phyloP scores from a whole-genome alignment of 2,329 filamentous ascomycete genomes.

The Sclerotinia subarctica region DNA sequence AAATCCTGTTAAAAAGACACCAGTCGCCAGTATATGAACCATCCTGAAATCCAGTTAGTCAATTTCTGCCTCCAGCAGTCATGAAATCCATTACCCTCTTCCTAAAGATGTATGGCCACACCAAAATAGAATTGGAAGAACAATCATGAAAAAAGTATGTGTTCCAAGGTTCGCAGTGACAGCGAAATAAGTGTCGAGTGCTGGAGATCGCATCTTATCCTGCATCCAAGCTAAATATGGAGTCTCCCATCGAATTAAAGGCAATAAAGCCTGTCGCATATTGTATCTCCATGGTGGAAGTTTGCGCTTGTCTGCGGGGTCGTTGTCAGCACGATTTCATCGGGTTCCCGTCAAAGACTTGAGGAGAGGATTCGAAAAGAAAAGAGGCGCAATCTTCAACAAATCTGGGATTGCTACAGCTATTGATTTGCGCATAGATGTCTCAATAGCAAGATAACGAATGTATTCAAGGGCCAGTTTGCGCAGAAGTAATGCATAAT shows the following conservation, averaged over 20 bases:
- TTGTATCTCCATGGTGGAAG: constrained; percentile 87
- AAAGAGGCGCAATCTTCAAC: background rate
- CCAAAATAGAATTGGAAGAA: constrained; percentile 94
- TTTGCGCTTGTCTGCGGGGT: constrained; percentile 66
- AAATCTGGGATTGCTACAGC: background rate
- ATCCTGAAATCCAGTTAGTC: constrained; percentile 45
- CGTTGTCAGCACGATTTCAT: constrained; percentile 14
- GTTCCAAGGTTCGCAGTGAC: constrained; percentile 95
- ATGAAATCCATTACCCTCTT: constrained; percentile 65
- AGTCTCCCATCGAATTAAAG: constrained; percentile 90
- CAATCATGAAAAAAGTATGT: constrained; percentile 98
- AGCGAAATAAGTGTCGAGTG: constrained; percentile 94
- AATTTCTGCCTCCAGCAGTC: background rate
- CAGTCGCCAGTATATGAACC: constrained; percentile 72
- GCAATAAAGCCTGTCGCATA: constrained; percentile 76
- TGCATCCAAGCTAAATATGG: constrained; percentile 89
- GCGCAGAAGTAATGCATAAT: background rate
- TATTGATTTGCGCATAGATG: background rate
- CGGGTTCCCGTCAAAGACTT: background rate
- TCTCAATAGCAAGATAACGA: background rate
- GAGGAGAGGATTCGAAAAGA: background rate
- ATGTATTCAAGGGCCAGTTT: background rate
- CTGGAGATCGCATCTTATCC: constrained; percentile 71
- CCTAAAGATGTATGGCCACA: constrained; percentile 83
- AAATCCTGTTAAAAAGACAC: constrained; percentile 87